Conservation (phyloP, 1,284 basidiomycete species). For the Heterobasidion parviporum region DNA sequence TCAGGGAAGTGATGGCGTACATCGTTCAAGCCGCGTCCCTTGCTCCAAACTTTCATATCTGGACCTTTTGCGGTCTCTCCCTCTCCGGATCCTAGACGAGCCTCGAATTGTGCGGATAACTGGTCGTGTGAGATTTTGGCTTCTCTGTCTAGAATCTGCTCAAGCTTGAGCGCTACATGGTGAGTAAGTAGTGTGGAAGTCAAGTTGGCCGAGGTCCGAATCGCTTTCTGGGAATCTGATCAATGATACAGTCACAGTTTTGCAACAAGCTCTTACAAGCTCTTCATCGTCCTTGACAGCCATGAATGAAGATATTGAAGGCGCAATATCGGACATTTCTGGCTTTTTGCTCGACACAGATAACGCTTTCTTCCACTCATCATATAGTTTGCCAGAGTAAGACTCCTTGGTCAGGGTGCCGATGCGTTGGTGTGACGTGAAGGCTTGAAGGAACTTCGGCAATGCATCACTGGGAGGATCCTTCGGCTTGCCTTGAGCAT, state of each 20-base stretch:
- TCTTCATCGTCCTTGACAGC: slow-evolving; percentile 90
- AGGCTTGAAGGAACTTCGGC: slow-evolving; percentile 50
- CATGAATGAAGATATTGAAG: slow-evolving; percentile 72
- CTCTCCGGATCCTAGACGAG: slow-evolving; percentile 79
- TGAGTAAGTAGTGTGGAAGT: slow-evolving; percentile 83
- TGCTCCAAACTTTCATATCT: slow-evolving; percentile 86
- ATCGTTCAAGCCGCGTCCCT: slow-evolving; percentile 65
- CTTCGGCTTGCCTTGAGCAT: slow-evolving; percentile 67
- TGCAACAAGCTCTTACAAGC: slow-evolving; percentile 44
- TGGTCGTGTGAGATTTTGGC: slow-evolving; percentile 86
- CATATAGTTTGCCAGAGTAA: slow-evolving; percentile 71
- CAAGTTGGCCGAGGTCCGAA: slow-evolving; percentile 68
- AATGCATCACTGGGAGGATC: slow-evolving; percentile 65
- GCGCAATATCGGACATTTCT: slow-evolving; percentile 72
- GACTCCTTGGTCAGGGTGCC: slow-evolving; percentile 73
- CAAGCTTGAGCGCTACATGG: slow-evolving; percentile 85
- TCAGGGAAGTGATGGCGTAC: slow-evolving; percentile 32
- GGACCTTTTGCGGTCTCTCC: slow-evolving; percentile 68
- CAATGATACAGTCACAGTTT: not conserved
- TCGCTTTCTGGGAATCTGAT: slow-evolving; percentile 51
- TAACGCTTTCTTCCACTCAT: slow-evolving; percentile 70
- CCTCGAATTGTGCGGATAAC: slow-evolving; percentile 80
- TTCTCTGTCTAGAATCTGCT: slow-evolving; percentile 86
- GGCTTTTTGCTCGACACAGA: slow-evolving; percentile 48
- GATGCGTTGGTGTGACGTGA: slow-evolving; percentile 50